Evolutionary conservation across 441 rosid species (phyloP).

Genomic region (Adansonia rubrostipa): DNA sequence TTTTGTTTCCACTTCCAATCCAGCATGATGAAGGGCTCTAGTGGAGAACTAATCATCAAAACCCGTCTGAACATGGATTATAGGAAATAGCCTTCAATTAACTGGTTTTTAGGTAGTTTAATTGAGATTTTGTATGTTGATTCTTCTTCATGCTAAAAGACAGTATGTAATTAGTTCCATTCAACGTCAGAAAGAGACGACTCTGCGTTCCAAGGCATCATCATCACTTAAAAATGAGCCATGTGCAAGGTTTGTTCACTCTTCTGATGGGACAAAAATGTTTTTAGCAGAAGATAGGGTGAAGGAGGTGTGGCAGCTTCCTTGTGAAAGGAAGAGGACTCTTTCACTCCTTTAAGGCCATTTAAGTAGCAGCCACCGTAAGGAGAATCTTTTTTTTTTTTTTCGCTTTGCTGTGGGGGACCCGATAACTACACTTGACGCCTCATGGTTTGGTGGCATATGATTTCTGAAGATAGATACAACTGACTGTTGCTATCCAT

Average conservation of each 20-base stretch:
- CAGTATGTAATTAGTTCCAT: not conserved
- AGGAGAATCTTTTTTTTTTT: constrained; percentile 20
- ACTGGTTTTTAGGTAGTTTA: not conserved
- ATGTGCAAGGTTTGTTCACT: constrained; percentile 22
- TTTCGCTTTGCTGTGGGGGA: too few relatives aligned
- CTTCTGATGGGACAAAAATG: constrained; percentile 13
- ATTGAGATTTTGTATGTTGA: not conserved
- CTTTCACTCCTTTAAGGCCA: not conserved
- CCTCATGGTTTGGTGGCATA: constrained; percentile 19
- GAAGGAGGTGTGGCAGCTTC: too few relatives aligned
- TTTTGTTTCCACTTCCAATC: too few relatives aligned
- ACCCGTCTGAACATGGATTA: too few relatives aligned
- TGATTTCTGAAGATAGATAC: constrained; percentile 2
- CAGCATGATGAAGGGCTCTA: too few relatives aligned
- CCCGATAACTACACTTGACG: constrained; percentile 22
- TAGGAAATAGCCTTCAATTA: not conserved
- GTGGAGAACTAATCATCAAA: too few relatives aligned
- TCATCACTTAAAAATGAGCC: constrained; percentile 8
- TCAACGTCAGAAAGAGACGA: not conserved
- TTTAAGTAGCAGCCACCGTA: not conserved
- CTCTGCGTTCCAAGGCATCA: not conserved
- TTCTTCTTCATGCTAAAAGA: not conserved
- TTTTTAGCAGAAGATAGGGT: not conserved
- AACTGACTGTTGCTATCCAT: constrained; percentile 12
- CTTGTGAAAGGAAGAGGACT: too few relatives aligned